Base-by-base conservation (phyloP, 108 stramenopile species). In the Thalassiosira profunda region DNA sequence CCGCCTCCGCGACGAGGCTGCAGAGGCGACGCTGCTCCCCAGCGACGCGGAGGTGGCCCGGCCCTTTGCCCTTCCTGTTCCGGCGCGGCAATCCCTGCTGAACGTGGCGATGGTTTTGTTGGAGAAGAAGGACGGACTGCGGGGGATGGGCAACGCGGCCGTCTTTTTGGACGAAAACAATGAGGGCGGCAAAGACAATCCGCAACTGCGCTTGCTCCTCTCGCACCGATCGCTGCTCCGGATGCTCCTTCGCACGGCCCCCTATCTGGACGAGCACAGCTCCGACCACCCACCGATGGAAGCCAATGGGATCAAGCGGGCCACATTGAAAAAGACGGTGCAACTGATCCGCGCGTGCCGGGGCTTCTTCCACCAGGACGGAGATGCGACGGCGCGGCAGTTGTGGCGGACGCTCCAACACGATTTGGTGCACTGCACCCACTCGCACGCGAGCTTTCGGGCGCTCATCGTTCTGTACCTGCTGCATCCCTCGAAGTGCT, bases 361-460 rank as follows among this genome's bases (percentile, higher is more conserved):
- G 5, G 81, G 85, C 30, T 95, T 95, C 63, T 95, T 92, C 43
- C 87, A 92, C 67, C 89, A 92, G 64, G 88, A 87, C 0, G 34
- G 87, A 12, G 46, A 95, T 57, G 53, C 56, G 7, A 89, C 89
- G 0, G 91, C 94, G 4, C 54, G 58, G 14, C 67, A 72, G 36
- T 49, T 96, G 34, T 96, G 95, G 93, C 56, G 76, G 10, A 84
- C 80, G 85, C 71, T 89, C 35, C 68, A 80, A 58, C 63, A 42
- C 8, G 90, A 92, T 51, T 63, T 91, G 40, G 47, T 85, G 63
- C 89, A 86, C 64, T 87, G 90, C 56, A 80, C 89, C 9, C 92
- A 96, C 75, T 89, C 91, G 5, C 84, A 92, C 46, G 86, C 91
- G 18, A 91, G 89, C 58, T 96, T 89, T 57, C 88, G 92, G 25